Evolutionary conservation across 768 basidiomycete species (phyloP).

Genomic region (Tulasnella sp.): DNA sequence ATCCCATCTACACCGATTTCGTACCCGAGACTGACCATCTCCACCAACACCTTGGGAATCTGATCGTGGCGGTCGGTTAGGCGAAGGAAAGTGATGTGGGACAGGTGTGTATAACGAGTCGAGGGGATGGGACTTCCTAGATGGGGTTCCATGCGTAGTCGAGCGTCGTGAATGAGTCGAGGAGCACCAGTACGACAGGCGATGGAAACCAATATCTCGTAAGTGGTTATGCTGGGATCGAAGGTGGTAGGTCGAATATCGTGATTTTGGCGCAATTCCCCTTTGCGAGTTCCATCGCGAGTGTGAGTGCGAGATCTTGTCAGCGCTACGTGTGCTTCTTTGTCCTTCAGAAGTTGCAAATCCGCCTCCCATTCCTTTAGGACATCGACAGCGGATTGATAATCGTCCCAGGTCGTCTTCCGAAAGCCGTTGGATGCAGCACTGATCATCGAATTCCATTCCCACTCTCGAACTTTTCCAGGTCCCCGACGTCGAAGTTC

Average conservation of each 20-base stretch:
- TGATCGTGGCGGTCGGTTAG: slow-evolving; percentile 35
- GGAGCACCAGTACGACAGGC: slow-evolving; percentile 7
- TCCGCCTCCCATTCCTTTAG: slow-evolving; percentile 41
- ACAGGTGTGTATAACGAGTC: slow-evolving; percentile 52
- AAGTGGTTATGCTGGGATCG: slow-evolving; percentile 54
- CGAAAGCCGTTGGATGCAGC: slow-evolving; percentile 54
- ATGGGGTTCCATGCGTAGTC: slow-evolving; percentile 30
- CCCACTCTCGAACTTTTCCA: slow-evolving; percentile 43
- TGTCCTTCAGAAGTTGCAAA: too few relatives aligned
- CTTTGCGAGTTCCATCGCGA: too few relatives aligned
- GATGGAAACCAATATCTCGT: slow-evolving; percentile 33
- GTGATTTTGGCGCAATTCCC: too few relatives aligned
- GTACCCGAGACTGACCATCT: slow-evolving; percentile 39
- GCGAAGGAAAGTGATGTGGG: slow-evolving; percentile 45
- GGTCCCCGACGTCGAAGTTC: slow-evolving; percentile 40
- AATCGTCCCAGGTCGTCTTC: slow-evolving; percentile 43
- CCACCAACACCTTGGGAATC: slow-evolving; percentile 42
- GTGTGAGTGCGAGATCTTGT: too few relatives aligned
- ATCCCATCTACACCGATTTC: slow-evolving; percentile 51
- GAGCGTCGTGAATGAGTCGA: background rate
- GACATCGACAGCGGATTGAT: slow-evolving; percentile 45
- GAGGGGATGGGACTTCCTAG: too few relatives aligned
- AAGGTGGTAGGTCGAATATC: too few relatives aligned
- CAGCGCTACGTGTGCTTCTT: too few relatives aligned
- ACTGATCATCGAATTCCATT: slow-evolving; percentile 68